A percentile compares a stretch with the other conserved stretches of the same genome.
phyloP scores from a whole-genome alignment of 2,329 filamentous ascomycete species.

The Verticillium longisporum region DNA sequence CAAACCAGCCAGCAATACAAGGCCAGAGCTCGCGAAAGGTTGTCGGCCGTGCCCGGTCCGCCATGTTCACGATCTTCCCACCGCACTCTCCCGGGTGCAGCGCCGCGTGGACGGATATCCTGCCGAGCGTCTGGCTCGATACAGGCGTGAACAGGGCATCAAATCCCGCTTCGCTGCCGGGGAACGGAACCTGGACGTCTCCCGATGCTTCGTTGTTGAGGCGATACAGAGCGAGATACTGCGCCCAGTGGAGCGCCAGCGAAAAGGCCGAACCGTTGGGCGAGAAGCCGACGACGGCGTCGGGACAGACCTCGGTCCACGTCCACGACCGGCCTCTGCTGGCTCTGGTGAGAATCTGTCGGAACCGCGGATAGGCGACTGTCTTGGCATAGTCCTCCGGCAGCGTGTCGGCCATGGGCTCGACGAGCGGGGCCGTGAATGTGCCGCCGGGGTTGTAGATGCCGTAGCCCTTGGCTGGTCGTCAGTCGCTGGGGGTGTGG shows the following conservation, averaged over 20 bases:
- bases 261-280: constrained; percentile 28
- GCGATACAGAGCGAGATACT: constrained; percentile 27
- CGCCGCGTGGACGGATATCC: constrained; percentile 21
- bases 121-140: constrained; percentile 20
- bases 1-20: constrained; percentile 21
- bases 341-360: constrained; percentile 20
- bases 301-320: constrained; percentile 30
- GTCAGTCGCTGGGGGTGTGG: not conserved
- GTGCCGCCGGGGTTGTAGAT: constrained; percentile 26
- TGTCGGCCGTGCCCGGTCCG: constrained; percentile 18
- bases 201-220: not conserved
- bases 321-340: constrained; percentile 23
- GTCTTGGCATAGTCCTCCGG: constrained; percentile 25
- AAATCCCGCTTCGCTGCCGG: constrained; percentile 17
- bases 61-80: constrained; percentile 23
- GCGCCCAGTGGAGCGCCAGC: constrained; percentile 30
- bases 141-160: constrained; percentile 23
- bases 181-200: constrained; percentile 17
- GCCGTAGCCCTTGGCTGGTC: constrained; percentile 23
- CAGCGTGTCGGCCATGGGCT: constrained; percentile 23
- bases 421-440: constrained; percentile 23
- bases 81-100: constrained; percentile 18
- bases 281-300: constrained; percentile 29
- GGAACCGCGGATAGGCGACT: constrained; percentile 25
- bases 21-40: constrained; percentile 23